Percentiles rank a stretch among this genome's conserved stretches.
Evolutionary conservation across 1,284 basidiomycete genomes (phyloP).

Genomic region (Uromyces viciae-fabae): DNA sequence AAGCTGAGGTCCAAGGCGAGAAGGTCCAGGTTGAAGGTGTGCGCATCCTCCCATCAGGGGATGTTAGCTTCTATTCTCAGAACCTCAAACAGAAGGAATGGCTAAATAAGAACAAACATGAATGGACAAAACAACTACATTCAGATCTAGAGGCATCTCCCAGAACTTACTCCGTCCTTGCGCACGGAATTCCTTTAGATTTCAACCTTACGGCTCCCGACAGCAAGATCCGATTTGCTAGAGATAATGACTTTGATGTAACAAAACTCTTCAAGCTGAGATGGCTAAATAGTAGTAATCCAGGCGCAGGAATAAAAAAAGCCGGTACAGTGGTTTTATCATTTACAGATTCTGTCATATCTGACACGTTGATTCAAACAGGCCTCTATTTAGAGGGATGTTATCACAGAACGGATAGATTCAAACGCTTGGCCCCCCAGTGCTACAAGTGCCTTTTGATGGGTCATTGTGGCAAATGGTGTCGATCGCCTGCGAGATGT

Average conservation of each 20-base stretch:
- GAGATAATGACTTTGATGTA: neutral
- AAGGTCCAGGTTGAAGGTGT: neutral
- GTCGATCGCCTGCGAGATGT: neutral
- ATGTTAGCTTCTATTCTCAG: neutral
- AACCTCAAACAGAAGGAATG: neutral
- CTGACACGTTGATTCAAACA: neutral
- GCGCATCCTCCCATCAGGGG: neutral
- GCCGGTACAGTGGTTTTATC: neutral
- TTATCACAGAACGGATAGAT: neutral
- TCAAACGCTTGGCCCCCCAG: neutral
- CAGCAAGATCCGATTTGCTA: neutral
- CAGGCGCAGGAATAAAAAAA: neutral
- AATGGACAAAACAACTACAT: neutral
- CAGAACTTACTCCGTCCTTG: neutral
- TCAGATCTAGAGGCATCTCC: neutral
- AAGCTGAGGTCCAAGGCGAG: neutral
- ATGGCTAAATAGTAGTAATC: neutral
- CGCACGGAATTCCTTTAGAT: neutral
- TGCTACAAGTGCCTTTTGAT: neutral
- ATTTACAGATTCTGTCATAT: neutral
- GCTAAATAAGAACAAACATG: neutral
- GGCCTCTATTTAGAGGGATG: neutral
- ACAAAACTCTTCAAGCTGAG: neutral
- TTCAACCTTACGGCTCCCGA: neutral
- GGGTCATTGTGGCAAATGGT: neutral